Conservation (phyloP, 371 early-diverging fungal species). For the Mucor ambiguus region DNA sequence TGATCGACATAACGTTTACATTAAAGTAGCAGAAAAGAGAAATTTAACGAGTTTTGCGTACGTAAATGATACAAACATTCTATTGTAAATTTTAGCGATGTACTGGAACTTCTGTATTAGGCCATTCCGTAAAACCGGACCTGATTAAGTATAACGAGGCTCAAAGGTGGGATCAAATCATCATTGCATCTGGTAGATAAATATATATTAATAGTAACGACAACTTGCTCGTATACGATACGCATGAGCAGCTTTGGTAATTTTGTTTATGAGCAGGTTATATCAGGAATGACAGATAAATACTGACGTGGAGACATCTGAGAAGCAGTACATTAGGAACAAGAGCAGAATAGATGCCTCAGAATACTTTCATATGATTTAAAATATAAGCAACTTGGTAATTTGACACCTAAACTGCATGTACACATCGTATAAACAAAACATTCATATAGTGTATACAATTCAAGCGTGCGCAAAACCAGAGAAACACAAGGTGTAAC, state of each 20-base stretch:
- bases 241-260: background rate
- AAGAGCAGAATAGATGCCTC: background rate
- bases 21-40: background rate
- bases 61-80: background rate
- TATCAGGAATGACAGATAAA: background rate
- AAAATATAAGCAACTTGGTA: background rate
- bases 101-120: background rate
- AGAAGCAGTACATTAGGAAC: background rate
- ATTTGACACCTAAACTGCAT: background rate
- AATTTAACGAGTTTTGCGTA: background rate
- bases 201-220: background rate
- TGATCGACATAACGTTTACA: conserved; percentile 1
- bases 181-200: background rate
- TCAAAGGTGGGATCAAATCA: background rate
- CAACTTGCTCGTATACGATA: too few relatives aligned
- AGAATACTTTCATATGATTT: background rate
- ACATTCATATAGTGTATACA: background rate
- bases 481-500: background rate
- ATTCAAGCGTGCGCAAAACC: background rate
- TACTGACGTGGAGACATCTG: background rate
- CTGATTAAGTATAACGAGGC: background rate
- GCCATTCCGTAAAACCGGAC: background rate
- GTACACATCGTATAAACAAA: too few relatives aligned
- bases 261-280: background rate
- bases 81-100: background rate